A percentile compares a stretch with the other conserved stretches of the same genome.
These are phyloP conservation scores for Thelonectria olida DNA, from an alignment of 2,329 filamentous ascomycete species.

Conservation along the genomic window DNA sequence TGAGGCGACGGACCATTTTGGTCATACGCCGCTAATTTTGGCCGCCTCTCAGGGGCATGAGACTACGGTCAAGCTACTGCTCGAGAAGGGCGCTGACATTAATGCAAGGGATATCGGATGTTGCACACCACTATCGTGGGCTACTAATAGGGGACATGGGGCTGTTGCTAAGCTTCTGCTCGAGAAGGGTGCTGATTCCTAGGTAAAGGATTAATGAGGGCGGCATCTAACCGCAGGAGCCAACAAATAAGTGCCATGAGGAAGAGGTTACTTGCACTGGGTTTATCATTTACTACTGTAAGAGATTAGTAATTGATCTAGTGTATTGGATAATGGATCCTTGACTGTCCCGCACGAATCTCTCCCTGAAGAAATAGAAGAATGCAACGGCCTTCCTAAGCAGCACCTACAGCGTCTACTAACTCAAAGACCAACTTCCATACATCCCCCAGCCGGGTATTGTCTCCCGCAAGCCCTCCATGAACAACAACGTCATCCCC, in stretches of 20 bases:
- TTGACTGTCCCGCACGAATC: no score
- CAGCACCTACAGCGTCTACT: not conserved
- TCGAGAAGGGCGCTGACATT: not conserved
- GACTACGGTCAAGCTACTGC: not conserved
- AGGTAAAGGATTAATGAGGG: no score
- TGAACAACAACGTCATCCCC: conserved; percentile 45
- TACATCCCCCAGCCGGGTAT: conserved; percentile 50
- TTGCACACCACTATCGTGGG: not conserved
- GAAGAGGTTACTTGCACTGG: no score
- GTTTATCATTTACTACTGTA: no score
- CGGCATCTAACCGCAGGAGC: no score
- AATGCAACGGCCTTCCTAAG: no score
- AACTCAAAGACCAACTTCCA: conserved; percentile 35
- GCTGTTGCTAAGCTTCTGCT: conserved; percentile 11
- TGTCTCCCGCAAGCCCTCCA: conserved; percentile 50
- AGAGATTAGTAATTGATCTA: no score
- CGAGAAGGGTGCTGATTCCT: not conserved
- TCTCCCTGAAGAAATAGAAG: no score
- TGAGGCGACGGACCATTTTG: not conserved
- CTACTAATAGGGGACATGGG: not conserved
- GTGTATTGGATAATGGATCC: no score
- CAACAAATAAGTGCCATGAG: no score
- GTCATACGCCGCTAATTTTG: not conserved
- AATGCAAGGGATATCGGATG: not conserved
- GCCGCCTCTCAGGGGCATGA: not conserved